Percentiles rank a stretch among this genome's conserved stretches.
phyloP scores from a whole-genome alignment of 208 protist genomes.

The Trypanosomatidae sp. region DNA sequence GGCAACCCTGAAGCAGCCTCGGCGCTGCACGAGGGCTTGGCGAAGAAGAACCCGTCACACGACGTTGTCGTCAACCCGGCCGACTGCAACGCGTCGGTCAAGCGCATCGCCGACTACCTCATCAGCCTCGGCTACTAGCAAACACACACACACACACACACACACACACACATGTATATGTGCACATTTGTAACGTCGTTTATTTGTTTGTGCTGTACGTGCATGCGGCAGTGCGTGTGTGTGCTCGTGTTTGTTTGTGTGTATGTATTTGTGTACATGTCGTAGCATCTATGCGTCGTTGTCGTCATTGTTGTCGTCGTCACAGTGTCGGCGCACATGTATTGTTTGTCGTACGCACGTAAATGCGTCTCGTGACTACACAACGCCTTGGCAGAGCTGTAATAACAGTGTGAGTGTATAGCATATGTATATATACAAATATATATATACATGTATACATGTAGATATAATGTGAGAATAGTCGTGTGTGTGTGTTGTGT shows the following conservation, averaged over 20 bases:
- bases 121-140: conserved; percentile 68
- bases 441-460: no score
- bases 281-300: neutral
- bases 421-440: no score
- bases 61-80: conserved; percentile 63
- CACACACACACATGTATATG: no score
- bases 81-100: conserved; percentile 76
- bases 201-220: neutral
- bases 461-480: no score
- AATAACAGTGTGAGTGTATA: no score
- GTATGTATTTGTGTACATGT: neutral
- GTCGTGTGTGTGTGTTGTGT: no score
- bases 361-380: no score
- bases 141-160: no score
- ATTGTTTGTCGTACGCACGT: neutral
- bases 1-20: conserved; percentile 56
- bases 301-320: neutral
- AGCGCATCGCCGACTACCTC: conserved; percentile 80
- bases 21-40: conserved; percentile 35
- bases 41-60: conserved; percentile 13
- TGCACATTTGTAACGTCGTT: no score
- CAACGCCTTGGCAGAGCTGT: no score
- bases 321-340: neutral
- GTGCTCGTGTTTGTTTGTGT: neutral
- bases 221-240: no score